Conservation (phyloP, 2,329 filamentous ascomycete species). For the Blumeria hordei region DNA sequence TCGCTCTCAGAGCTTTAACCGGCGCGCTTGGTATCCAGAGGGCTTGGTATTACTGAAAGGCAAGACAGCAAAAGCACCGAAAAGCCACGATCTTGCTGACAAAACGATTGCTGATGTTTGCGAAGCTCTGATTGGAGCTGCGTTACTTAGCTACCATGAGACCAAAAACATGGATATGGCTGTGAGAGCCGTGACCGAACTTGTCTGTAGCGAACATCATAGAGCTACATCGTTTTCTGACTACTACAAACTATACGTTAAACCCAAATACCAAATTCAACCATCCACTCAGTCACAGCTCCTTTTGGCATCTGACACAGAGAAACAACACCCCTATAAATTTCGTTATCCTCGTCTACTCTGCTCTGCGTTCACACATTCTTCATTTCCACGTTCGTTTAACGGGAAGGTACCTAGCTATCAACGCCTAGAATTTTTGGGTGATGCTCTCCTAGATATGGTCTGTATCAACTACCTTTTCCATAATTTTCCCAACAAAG, state of each 20-base stretch:
- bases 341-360: constrained; percentile 59
- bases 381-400: constrained; percentile 52
- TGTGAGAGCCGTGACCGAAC: constrained; percentile 36
- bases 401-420: constrained; percentile 59
- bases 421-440: constrained; percentile 77
- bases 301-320: constrained; percentile 41
- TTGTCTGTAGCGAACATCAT: constrained; percentile 50
- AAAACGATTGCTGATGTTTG: constrained; percentile 90
- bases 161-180: constrained; percentile 28
- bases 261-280: constrained; percentile 45
- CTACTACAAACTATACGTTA: constrained; percentile 44
- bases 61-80: constrained; percentile 31
- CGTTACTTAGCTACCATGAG: constrained; percentile 28
- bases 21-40: constrained; percentile 64
- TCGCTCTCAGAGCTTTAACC: constrained; percentile 59
- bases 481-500: constrained; percentile 47
- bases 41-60: constrained; percentile 50
- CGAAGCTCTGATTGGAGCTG: constrained; percentile 79
- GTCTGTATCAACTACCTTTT: constrained; percentile 66
- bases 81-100: constrained; percentile 47
- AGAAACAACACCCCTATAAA: constrained; percentile 28
- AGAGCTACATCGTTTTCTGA: constrained; percentile 43
- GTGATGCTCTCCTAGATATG: constrained; percentile 74
- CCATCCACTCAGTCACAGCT: constrained; percentile 39
- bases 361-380: constrained; percentile 68